A percentile compares a stretch with the other conserved stretches of the same genome.
Conservation (phyloP, 805 yeast species). For the Helenozyma baotianmanensis region DNA sequence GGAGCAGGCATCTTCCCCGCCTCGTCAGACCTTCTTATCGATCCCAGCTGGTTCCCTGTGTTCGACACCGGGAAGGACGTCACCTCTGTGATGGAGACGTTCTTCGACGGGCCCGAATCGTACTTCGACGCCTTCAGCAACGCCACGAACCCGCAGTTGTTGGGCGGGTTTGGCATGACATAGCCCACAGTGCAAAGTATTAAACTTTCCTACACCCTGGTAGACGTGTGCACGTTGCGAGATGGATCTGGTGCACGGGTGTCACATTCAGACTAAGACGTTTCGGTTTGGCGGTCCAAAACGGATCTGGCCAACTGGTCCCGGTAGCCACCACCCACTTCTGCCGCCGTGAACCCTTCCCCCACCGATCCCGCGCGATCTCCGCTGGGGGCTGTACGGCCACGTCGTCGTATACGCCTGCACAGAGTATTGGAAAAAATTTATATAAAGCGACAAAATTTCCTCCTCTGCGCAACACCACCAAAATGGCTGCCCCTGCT, state of each 20-base stretch:
- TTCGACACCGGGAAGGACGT: slow-evolving; percentile 1
- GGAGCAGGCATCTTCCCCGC: not conserved
- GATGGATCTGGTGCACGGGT: no score
- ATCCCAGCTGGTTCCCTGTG: slow-evolving; percentile 7
- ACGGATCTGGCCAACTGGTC: no score
- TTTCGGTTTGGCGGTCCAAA: no score
- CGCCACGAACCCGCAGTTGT: slow-evolving; percentile 1
- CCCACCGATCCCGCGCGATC: no score
- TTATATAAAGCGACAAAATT: slow-evolving; percentile 3
- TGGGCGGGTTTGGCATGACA: no score
- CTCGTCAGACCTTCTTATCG: slow-evolving; percentile 2
- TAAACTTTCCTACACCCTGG: no score
- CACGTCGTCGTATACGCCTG: slow-evolving; percentile 4
- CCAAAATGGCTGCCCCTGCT: slow-evolving; percentile 39
- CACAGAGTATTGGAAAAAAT: not conserved
- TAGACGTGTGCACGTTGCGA: no score
- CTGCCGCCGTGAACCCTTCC: no score
- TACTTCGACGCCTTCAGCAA: slow-evolving; percentile 7
- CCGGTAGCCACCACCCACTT: no score
- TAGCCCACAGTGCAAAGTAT: no score
- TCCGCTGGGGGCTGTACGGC: no score
- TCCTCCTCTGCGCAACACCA: not conserved
- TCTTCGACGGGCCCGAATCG: slow-evolving; percentile 9
- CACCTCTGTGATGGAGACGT: slow-evolving; percentile 9
- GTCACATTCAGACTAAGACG: no score